Evolutionary conservation across 2,329 filamentous ascomycete species (phyloP), one percentile per base, ranked within the genome.

Genomic region (Paecilomyces fulvus): DNA sequence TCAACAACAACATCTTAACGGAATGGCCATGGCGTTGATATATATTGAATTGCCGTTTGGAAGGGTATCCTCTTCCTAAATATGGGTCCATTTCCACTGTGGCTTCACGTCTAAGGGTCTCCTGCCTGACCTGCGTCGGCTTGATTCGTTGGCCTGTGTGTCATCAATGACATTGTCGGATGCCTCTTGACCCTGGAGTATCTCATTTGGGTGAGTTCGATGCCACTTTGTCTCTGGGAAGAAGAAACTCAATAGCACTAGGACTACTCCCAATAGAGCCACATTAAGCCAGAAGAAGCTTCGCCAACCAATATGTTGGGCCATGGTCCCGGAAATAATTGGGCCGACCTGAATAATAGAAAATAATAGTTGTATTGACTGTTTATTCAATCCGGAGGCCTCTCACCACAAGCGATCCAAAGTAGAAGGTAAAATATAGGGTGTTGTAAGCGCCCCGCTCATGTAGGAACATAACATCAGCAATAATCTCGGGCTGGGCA

Each of bases 261-360:
- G 69, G 0, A 77, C 77, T 3, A 80, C 63, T 1, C 71, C 78
- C 2, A 83, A 68, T 1, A 86, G 53, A 1, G 66, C 84, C 1
- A 82, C 79, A 60, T 86, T 85, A 59, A 87, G 73, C 83, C 83
- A 87, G 81, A 83, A 87, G 67, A 87, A 87, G 63, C 73, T 83
- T 25, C 82, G 74, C 80, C 82, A 85, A 51, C 83, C 83, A 3
- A 79, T 66, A 33, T 80, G 76, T 49, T 80, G 72, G 1, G 82
- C 77, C 83, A 87, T 87, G 0, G 80, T 70, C 1, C 84, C 84
- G 0, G 81, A 74, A 51, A 85, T 76, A 57, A 85, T 85, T 2
- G 80, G 81, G 2, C 76, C 80, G 53, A 82, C 65, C 75, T 75
- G 50, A 14, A 43, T 23, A 21, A 30, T 12, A 60, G 76, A 23